phyloP scores from a whole-genome alignment of 1,139 yeast genomes.

The Kodamaea sp. region DNA sequence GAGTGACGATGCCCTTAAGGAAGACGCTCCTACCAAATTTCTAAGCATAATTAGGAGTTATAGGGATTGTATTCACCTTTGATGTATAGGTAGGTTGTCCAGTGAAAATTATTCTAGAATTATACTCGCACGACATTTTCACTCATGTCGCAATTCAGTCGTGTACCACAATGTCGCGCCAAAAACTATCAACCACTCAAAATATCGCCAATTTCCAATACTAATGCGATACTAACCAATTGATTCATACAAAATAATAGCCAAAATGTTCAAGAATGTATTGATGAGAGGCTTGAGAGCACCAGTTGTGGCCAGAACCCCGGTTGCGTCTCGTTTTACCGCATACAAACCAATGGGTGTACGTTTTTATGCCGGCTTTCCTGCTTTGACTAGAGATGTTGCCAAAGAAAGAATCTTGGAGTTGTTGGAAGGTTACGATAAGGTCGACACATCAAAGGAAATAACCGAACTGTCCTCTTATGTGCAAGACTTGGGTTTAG shows the following conservation, averaged over 20 bases:
- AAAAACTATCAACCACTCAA: conserved; percentile 12
- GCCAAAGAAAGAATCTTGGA: conserved; percentile 77
- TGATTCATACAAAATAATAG: too few relatives aligned
- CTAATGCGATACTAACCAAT: too few relatives aligned
- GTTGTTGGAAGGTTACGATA: conserved; percentile 78
- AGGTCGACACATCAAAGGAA: conserved; percentile 50
- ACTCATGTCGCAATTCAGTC: too few relatives aligned
- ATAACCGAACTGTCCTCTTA: conserved; percentile 64
- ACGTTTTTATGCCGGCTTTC: conserved; percentile 62
- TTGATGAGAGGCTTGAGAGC: conserved; percentile 32
- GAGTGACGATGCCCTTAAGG: conserved; percentile 1
- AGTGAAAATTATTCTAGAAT: too few relatives aligned
- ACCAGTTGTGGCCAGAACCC: conserved; percentile 19
- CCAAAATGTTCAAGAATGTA: conserved; percentile 34
- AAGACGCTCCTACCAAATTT: conserved; percentile 12
- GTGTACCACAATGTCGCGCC: too few relatives aligned
- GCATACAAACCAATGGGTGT: conserved; percentile 18
- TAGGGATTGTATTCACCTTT: too few relatives aligned
- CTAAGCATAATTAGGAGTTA: too few relatives aligned
- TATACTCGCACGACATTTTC: too few relatives aligned
- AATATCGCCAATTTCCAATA: conserved; percentile 1
- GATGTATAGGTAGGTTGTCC: too few relatives aligned
- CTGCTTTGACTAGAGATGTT: conserved; percentile 66
- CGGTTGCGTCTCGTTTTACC: conserved; percentile 17
- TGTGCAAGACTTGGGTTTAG: conserved; percentile 77